Conservation (phyloP, 345 rosid genomes). For the Dipteronia dyeriana region DNA sequence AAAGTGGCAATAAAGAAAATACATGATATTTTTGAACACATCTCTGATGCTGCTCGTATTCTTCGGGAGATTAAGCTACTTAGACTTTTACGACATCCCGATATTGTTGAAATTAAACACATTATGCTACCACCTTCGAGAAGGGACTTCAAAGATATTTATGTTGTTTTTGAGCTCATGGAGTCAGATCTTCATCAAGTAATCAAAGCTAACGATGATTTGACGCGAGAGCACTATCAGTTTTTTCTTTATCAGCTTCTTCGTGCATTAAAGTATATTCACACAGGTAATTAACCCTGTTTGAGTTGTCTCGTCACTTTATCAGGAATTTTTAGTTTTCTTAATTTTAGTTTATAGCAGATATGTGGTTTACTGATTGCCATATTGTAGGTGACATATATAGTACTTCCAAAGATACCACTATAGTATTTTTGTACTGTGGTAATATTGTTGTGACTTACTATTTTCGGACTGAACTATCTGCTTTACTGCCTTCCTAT, state of each 20-base stretch:
- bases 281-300: slow-evolving; percentile 59
- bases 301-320: not conserved
- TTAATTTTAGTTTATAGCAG: not conserved
- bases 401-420: not conserved
- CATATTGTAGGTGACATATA: not conserved
- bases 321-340: not conserved
- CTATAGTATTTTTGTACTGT: not conserved
- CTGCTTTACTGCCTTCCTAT: not conserved
- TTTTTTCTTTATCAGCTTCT: slow-evolving; percentile 92
- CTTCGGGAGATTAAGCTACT: slow-evolving; percentile 90
- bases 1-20: slow-evolving; percentile 94
- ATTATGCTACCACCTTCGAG: slow-evolving; percentile 94
- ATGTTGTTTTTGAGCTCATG: slow-evolving; percentile 97
- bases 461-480: slow-evolving; percentile 8
- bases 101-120: slow-evolving; percentile 93
- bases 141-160: slow-evolving; percentile 91
- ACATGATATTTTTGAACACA: slow-evolving; percentile 86
- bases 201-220: slow-evolving; percentile 94
- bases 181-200: slow-evolving; percentile 97
- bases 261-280: slow-evolving; percentile 91
- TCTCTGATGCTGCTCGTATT: slow-evolving; percentile 89
- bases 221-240: slow-evolving; percentile 93
- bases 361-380: slow-evolving; percentile 1
- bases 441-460: not conserved
- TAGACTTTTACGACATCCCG: slow-evolving; percentile 84